Base-by-base conservation (phyloP, 352 stramenopile species). In the Phytopythium kandeliae region DNA sequence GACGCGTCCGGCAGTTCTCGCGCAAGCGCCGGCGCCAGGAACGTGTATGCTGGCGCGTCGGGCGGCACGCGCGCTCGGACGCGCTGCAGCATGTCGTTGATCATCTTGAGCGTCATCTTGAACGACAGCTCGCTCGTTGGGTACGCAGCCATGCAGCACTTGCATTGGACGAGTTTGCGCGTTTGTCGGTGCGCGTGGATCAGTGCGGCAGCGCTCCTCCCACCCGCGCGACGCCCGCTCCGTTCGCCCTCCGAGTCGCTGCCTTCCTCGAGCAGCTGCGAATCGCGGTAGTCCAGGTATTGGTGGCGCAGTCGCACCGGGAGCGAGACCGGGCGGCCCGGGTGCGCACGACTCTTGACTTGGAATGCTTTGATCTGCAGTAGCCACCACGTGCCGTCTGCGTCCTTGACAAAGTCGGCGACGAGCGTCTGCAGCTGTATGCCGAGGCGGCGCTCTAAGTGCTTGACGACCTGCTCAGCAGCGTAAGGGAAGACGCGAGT, bases 31-130 rank as follows among this genome's bases (percentile, higher is more conserved):
- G 67, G 52, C 0, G 64, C 63, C 4, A 90, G 61, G 48, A 86
- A 85, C 9, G 55, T 62, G 36, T 81, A 65, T 7, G 41, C 63
- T 36, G 79, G 85, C 1, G 15, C 24, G 22, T 86, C 75, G 0
- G 71, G 66, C 7, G 69, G 51, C 10, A 84, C 51, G 1, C 79
- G 75, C 24, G 78, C 70, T 3, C 73, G 74, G 40, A 93, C 74
- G 10, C 82, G 71, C 11, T 81, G 41, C 0, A 91, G 74, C 68
- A 80, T 93, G 43, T 93, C 82, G 51, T 76, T 83, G 42, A 93
- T 91, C 82, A 93, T 93, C 53, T 90, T 89, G 46, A 89, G 59
- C 28, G 82, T 93, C 82, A 93, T 93, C 49, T 91, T 93, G 74
- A 86, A 93, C 15, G 78, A 73, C 9, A 93, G 60, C 50, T 93